Percentiles rank a stretch among this genome's conserved stretches.
Evolutionary conservation across 495 filamentous ascomycete genomes (phyloP).

Genomic region (Hypoxylon cercidicola): DNA sequence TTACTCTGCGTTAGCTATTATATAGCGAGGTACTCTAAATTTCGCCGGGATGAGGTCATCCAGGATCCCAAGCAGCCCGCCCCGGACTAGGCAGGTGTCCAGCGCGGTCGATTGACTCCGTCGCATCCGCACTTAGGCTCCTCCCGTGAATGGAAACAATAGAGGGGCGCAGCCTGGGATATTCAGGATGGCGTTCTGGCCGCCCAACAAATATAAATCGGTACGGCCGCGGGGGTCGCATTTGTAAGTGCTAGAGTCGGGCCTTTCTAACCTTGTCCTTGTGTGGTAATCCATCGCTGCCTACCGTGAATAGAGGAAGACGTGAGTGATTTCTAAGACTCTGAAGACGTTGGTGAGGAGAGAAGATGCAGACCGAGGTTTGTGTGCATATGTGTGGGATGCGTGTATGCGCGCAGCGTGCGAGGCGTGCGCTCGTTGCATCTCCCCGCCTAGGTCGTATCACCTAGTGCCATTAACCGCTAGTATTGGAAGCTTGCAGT

Average conservation of each 20-base stretch:
- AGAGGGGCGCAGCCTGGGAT: not conserved
- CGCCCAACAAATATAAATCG: not conserved
- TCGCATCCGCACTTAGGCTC: conserved; percentile 15
- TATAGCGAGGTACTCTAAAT: conserved; percentile 1
- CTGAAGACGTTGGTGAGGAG: not conserved
- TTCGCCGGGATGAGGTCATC: conserved; percentile 25
- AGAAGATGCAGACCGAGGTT: too few species aligned
- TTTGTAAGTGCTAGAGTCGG: conserved; percentile 17
- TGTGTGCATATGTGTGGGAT: not conserved
- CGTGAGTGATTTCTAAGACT: not conserved
- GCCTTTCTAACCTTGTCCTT: conserved; percentile 23
- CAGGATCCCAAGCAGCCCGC: conserved; percentile 2
- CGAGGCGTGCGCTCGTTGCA: not conserved
- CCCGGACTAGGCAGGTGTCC: conserved; percentile 32
- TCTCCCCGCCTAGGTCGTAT: conserved; percentile 9
- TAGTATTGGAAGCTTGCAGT: too few species aligned
- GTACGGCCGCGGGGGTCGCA: conserved; percentile 4
- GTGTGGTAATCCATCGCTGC: conserved; percentile 11
- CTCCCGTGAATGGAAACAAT: conserved; percentile 29
- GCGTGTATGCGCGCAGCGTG: too few species aligned
- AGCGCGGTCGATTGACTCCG: conserved; percentile 21
- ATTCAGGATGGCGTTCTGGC: not conserved
- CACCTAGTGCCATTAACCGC: not conserved
- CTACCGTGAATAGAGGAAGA: conserved; percentile 6
- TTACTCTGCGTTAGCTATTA: not conserved